Evolutionary conservation across 2,329 filamentous ascomycete species (phyloP).

Genomic region (Lachnellula willkommii): DNA sequence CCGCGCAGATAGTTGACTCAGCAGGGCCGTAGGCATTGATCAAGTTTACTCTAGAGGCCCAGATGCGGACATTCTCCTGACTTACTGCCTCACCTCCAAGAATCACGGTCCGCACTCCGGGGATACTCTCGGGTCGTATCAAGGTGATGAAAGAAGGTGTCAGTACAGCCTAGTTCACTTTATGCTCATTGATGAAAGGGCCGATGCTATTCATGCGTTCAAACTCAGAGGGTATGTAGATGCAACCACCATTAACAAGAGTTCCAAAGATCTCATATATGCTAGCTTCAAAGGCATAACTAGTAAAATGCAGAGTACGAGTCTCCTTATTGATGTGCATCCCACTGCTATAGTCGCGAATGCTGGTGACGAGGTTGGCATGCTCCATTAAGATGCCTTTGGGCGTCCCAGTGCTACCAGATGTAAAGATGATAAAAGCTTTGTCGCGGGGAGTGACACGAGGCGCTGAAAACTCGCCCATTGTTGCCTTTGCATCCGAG

Average conservation of each 20-base stretch:
- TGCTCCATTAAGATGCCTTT: slow-evolving; percentile 33
- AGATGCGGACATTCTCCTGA: slow-evolving; percentile 33
- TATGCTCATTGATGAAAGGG: not conserved
- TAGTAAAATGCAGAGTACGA: not conserved
- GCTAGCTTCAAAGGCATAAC: slow-evolving; percentile 31
- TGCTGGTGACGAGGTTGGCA: slow-evolving; percentile 15
- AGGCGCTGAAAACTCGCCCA: not conserved
- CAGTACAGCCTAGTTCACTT: slow-evolving; percentile 17
- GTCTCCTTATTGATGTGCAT: not conserved
- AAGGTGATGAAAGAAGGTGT: slow-evolving; percentile 22
- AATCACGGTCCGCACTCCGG: slow-evolving; percentile 15
- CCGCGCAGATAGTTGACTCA: slow-evolving; percentile 14
- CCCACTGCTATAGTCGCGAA: not conserved
- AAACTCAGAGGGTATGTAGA: slow-evolving; percentile 36
- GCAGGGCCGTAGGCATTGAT: slow-evolving; percentile 38
- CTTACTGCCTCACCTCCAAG: slow-evolving; percentile 31
- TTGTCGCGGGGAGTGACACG: not conserved
- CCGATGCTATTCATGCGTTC: slow-evolving; percentile 33
- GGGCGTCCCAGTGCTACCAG: slow-evolving; percentile 11
- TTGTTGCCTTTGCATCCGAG: not conserved
- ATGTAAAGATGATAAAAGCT: slow-evolving; percentile 1
- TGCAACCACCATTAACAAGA: slow-evolving; percentile 32
- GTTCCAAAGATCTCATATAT: slow-evolving; percentile 29
- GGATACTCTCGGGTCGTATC: slow-evolving; percentile 15
- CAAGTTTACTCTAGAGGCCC: slow-evolving; percentile 34